Conservation (phyloP, 2,329 filamentous ascomycete genomes). For the Clonostachys solani region DNA sequence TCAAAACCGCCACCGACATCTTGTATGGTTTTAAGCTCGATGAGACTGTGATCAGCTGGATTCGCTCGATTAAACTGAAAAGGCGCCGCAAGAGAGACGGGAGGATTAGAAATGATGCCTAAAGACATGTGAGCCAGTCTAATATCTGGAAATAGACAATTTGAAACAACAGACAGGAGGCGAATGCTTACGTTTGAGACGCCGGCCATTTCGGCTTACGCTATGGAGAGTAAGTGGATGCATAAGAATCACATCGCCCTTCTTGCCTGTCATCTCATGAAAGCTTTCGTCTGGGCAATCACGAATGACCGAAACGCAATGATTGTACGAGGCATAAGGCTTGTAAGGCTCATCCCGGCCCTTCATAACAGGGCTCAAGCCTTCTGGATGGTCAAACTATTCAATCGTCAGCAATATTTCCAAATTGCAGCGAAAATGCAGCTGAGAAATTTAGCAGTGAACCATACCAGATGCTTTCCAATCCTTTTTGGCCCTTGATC, state of each 20-base stretch:
- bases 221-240: conserved; percentile 59
- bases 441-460: background rate
- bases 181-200: conserved; percentile 17
- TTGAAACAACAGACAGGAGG: background rate
- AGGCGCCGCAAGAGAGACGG: conserved; percentile 45
- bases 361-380: conserved; percentile 62
- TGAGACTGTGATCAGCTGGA: conserved; percentile 41
- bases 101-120: conserved; percentile 53
- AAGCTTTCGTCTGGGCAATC: conserved; percentile 31
- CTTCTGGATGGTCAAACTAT: conserved; percentile 56
- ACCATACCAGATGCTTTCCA: conserved; percentile 2
- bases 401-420: conserved; percentile 54
- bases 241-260: conserved; percentile 54
- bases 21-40: conserved; percentile 31
- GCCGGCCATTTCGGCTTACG: conserved; percentile 19
- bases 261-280: conserved; percentile 47
- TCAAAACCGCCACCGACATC: conserved; percentile 3
- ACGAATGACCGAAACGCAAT: too few relatives aligned
- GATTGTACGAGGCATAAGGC: conserved; percentile 4
- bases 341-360: conserved; percentile 35
- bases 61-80: conserved; percentile 45
- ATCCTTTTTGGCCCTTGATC: conserved; percentile 19
- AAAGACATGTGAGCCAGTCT: too few relatives aligned
- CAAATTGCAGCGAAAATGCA: background rate
- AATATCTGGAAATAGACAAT: too few relatives aligned